These are phyloP conservation scores for Physcomitrellopsis africana DNA, from an alignment of 225 moss, liverwort and hornwort genomes.

Conservation along the genomic window DNA sequence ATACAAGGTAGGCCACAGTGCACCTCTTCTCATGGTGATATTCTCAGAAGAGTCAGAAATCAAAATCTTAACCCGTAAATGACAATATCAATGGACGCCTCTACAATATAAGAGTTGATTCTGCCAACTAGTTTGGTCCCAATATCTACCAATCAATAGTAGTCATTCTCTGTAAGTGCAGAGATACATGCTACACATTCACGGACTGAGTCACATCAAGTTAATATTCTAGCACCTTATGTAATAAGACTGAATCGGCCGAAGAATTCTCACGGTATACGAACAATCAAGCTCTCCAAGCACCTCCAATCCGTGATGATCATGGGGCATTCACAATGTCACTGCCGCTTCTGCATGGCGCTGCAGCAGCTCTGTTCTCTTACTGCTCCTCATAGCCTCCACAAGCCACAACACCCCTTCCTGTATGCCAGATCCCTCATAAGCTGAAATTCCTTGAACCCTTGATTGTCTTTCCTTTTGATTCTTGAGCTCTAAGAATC, in stretches of 20 bases:
- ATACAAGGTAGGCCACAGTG: neutral
- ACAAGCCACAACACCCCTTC: slow-evolving; percentile 97
- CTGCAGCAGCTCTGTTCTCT: slow-evolving; percentile 80
- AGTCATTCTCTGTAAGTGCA: slow-evolving; percentile 3
- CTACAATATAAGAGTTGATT: slow-evolving; percentile 4
- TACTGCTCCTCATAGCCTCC: slow-evolving; percentile 86
- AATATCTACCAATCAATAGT: neutral
- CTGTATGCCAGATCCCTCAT: slow-evolving; percentile 91
- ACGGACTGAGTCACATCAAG: slow-evolving; percentile 7
- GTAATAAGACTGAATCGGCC: slow-evolving; percentile 17
- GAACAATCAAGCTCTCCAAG: neutral
- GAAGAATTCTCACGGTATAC: slow-evolving; percentile 1
- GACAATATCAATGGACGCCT: slow-evolving; percentile 2
- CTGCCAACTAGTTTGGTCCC: slow-evolving; percentile 18
- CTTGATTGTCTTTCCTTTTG: slow-evolving; percentile 60
- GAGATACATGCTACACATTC: slow-evolving; percentile 9
- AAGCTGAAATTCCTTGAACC: slow-evolving; percentile 89
- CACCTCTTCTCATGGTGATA: neutral
- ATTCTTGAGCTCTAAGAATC: slow-evolving; percentile 69
- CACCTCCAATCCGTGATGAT: slow-evolving; percentile 8
- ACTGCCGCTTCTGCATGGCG: slow-evolving; percentile 84
- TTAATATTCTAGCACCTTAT: slow-evolving; percentile 18
- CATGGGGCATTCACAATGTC: slow-evolving; percentile 51
- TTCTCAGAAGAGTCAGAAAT: neutral
- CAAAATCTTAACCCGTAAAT: slow-evolving; percentile 15